Evolutionary conservation across 1,139 yeast species (phyloP), one percentile per base, ranked within the genome.

Genomic region (Nakaseomyces kungkrabaensis): DNA sequence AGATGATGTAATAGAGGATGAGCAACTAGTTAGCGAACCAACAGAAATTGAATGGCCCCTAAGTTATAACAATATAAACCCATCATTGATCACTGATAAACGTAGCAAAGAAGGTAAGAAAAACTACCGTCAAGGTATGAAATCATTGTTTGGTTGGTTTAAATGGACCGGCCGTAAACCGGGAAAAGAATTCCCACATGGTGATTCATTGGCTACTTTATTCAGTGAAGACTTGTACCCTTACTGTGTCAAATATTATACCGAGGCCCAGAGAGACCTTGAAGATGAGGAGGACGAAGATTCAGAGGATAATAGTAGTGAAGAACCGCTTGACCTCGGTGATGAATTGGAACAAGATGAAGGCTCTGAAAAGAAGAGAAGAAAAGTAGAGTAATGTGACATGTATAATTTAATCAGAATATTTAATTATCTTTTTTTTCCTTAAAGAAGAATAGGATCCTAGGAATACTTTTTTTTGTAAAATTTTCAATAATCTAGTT

Each of bases 91-190:
- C 49, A 72, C 72, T 49, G 68, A 69, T 42, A 72, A 72, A n/a
- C 68, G 70, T 57, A 57, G 73, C 4, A 57, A 68, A 34, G 78
- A 75, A 17, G 82, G 81, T 43, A 82, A 82, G 63, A 79, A 76
- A 58, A 70, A 71, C 46, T 83, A 83, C 61, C 69, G 89, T 52
- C 60, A 72, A 31, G 89, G 89, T 3, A 82, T 82, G 88, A 80
- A 80, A 60, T 79, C 87, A 5, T 78, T 84, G 58, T 83, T 83
- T 64, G 79, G 87, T 3, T 84, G 85, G 79, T 83, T 83, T 59
- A 69, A 71, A 45, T 84, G 92, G 92, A 82, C 90, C 0, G 92
- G 90, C 0, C 64, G 63, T 47, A 81, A 80, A 58, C 83, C 85
- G 1, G 86, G 86, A 1, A 83, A 83, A 60, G 90, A 84, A 59